Base-by-base conservation (phyloP, 768 basidiomycete species). In the Collybia sordida region DNA sequence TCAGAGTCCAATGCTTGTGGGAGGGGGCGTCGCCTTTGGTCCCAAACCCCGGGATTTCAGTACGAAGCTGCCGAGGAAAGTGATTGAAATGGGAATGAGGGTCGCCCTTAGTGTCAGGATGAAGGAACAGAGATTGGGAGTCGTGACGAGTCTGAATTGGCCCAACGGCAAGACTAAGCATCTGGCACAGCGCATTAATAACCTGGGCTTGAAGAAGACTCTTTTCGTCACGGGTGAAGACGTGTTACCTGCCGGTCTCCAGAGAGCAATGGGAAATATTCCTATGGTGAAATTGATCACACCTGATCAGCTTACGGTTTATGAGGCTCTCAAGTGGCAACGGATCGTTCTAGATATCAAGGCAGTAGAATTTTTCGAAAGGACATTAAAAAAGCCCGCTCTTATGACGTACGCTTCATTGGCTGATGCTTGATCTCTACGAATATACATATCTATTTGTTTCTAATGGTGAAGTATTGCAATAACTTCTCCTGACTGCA, bases 1-100 rank as follows among this genome's bases (percentile, higher is more conserved):
- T 1, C 90, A 92, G 59, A 88, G 83, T 65, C 93, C 92, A 1
- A 90, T 93, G 79, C 80, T 87, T 47, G 78, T 86, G 25, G 96
- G 96, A 27, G 97, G 97, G 69, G 97, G 96, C 58, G 81, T 89
- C 35, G 92, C 92, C 5, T 94, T 93, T 53, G 93, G 93, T 24
- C 92, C 93, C 0, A 88, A 91, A 63, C 91, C 93, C 2, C 82
- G 93, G 42, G 90, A 97, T 65, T 98, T 95, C 67, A 84, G 88
- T 59, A 93, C 93, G 17, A 88, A 90, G 55, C 79, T 99, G 31
- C 90, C 91, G n/a, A 81, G 91, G 55, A 98, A 98, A 70, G 89
- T 97, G 57, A 79, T 93, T 36, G 77, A 90, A 59, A 89, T 98
- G 84, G 96, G 95, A 8, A 86, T 98, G 83, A 81, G 90, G 18